Conservation (phyloP, 257 asterid species). For the Salvia hispanica region DNA sequence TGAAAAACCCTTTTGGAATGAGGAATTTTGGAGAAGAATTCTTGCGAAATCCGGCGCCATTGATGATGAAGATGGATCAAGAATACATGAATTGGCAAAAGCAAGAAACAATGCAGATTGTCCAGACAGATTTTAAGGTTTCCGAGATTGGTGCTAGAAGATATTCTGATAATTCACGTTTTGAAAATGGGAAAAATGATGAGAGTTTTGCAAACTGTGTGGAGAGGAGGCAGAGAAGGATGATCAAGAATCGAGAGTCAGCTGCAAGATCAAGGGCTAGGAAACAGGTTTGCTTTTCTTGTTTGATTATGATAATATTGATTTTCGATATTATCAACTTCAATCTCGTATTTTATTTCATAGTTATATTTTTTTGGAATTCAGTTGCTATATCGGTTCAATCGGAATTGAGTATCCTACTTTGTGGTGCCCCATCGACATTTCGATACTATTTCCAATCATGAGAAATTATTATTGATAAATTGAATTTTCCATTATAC, state of each 20-base stretch:
- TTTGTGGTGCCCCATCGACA: no score
- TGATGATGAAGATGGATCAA: conserved; percentile 27
- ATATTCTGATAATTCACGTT: background rate
- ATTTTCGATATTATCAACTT: no score
- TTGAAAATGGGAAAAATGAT: conserved; percentile 26
- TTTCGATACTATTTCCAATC: no score
- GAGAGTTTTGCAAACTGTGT: conserved; percentile 34
- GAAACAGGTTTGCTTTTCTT: conserved; percentile 41
- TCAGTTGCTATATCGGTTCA: no score
- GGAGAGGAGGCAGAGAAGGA: conserved; percentile 47
- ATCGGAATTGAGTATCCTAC: no score
- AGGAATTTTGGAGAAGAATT: conserved; percentile 5
- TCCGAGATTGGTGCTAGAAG: no score
- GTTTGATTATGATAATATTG: no score
- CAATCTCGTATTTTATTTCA: no score
- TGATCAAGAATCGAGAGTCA: conserved; percentile 59
- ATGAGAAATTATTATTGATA: no score
- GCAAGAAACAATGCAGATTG: conserved; percentile 18
- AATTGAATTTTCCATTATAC: no score
- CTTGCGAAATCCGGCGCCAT: background rate
- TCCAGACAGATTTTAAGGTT: no score
- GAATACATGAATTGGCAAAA: conserved; percentile 22
- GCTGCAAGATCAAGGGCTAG: conserved; percentile 54
- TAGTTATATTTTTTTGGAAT: no score
- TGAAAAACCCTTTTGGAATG: conserved; percentile 6